Evolutionary conservation across 2,329 filamentous ascomycete species (phyloP), one percentile per base, ranked within the genome.

Genomic region (Exophiala aquamarina): DNA sequence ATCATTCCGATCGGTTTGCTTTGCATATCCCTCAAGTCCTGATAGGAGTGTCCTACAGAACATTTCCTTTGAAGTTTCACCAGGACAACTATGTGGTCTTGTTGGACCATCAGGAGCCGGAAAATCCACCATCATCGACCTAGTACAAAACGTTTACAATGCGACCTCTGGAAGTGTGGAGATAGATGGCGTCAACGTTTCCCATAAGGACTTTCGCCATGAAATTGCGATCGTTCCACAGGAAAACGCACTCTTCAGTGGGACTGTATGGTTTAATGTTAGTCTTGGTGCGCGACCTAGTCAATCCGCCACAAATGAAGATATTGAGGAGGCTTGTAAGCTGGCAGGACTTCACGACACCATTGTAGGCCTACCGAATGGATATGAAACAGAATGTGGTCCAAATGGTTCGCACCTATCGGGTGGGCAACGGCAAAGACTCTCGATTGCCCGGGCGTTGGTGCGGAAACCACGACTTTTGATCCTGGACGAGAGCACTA

Each of bases 61-160:
- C 0, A 74, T 95, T 9, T 83, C 91, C 19, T 31, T 56, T 8
- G 15, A 28, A 1, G 50, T 55, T 20, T 53, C 47, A 8, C 62
- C 66, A 0, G 67, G 67, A 3, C 55, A 66, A 18, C 47, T 52
- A 26, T 44, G 39, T 66, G 93, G 91, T 0, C 78, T 97, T 1
- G 92, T 97, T 6, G 93, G 92, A 11, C 86, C 91, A 0, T 91
- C 86, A 37, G 92, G 93, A 3, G 95, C 90, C 62, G 92, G 93
- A 47, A 97, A 97, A 74, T 89, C 83, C 37, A 97, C 92, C 0
- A 93, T 91, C 0, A 94, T 97, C 63, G 86, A 88, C 4, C 77
- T 97, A 3, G 73, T 97, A 17, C 91, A 96, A 66, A 85, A 92
- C 23, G 96, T 96, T 72, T 97, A 97, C 64, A 89, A 95, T 59